Base-by-base conservation (phyloP, 2,329 filamentous ascomycete species). In the Talaromyces islandicus region DNA sequence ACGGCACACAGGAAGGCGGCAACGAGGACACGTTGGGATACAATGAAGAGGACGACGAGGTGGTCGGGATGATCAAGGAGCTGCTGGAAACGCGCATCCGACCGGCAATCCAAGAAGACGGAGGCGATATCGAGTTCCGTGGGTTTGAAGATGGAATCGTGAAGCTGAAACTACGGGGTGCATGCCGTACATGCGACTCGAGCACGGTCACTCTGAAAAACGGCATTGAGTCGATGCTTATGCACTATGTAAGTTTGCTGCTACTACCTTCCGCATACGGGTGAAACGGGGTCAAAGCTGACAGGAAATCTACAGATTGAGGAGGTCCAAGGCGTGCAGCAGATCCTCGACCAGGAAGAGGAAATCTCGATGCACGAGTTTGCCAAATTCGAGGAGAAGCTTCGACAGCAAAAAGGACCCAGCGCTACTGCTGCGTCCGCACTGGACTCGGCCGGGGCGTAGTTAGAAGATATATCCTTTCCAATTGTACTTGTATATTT, bases 51-150 rank as follows among this genome's bases (percentile, higher is more conserved):
- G 94, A 99, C 73, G 88, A 88, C 66, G 94, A 99, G 77, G 91
- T 97, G 11, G 89, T 99, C 9, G 89, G 91, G 61, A 97, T 97
- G 94, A 97, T 99, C 78, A 96, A 97, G 79, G 94, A 99, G 78
- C 80, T 99, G 32, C 81, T 99, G 38, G 94, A 99, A 77, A 99
- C 94, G 27, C 84, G 94, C 63, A 96, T 99, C 70, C 84, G 94
- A 50, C 94, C 94, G 0, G 90, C 93, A 0, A 99, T 99, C 64
- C 94, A 97, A 75, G 94, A 97, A 73, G 94, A 99, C 67, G 94
- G 94, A 54, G 94, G 94, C 52, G 94, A 99, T 73, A 97, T 99
- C 70, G 94, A 99, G 74, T 95, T 93, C 73, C 83, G 90, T 19
- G 93, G 93, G 0, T 97, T 97, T 69, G 84, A 92, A 66, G 84